Percentiles rank a stretch among this genome's conserved stretches.
phyloP scores from a whole-genome alignment of 2,329 filamentous ascomycete species.

The Exophiala alcalophila region DNA sequence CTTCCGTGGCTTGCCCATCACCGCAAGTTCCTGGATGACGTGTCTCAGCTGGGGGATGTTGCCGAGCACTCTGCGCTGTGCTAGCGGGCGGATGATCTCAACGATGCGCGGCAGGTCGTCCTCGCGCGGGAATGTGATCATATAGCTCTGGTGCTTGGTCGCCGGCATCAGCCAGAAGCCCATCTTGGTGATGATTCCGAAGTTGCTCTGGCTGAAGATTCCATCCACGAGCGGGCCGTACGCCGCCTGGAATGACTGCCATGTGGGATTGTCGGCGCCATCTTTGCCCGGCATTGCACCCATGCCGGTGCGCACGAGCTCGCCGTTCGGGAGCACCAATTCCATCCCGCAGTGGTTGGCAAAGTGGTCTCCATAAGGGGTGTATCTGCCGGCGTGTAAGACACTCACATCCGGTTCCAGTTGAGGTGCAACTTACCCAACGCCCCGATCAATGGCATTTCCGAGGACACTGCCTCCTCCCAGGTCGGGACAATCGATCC shows the following conservation, averaged over 20 bases:
- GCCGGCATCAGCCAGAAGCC: constrained; percentile 54
- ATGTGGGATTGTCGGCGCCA: constrained; percentile 38
- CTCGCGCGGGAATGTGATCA: constrained; percentile 46
- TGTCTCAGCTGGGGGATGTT: constrained; percentile 35
- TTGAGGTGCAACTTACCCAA: constrained; percentile 31
- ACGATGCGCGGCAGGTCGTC: constrained; percentile 38
- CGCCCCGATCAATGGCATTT: constrained; percentile 49
- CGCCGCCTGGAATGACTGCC: constrained; percentile 30
- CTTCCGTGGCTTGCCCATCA: constrained; percentile 32
- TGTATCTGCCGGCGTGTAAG: constrained; percentile 13
- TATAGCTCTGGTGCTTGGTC: constrained; percentile 47
- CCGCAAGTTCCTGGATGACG: constrained; percentile 35
- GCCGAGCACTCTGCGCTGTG: constrained; percentile 31
- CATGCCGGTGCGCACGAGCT: constrained; percentile 43
- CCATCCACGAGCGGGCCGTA: constrained; percentile 41
- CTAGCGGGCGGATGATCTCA: constrained; percentile 39
- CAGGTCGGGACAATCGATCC: constrained; percentile 42
- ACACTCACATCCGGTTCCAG: not conserved
- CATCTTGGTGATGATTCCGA: constrained; percentile 48
- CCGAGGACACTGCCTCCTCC: constrained; percentile 48
- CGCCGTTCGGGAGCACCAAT: constrained; percentile 42
- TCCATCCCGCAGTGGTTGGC: constrained; percentile 47
- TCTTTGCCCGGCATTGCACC: constrained; percentile 33
- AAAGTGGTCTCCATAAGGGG: constrained; percentile 45
- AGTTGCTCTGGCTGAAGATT: constrained; percentile 31